Evolutionary conservation across 2,329 filamentous ascomycete genomes (phyloP), one percentile per base, ranked within the genome.

Genomic region (Dactylonectria estremocensis): DNA sequence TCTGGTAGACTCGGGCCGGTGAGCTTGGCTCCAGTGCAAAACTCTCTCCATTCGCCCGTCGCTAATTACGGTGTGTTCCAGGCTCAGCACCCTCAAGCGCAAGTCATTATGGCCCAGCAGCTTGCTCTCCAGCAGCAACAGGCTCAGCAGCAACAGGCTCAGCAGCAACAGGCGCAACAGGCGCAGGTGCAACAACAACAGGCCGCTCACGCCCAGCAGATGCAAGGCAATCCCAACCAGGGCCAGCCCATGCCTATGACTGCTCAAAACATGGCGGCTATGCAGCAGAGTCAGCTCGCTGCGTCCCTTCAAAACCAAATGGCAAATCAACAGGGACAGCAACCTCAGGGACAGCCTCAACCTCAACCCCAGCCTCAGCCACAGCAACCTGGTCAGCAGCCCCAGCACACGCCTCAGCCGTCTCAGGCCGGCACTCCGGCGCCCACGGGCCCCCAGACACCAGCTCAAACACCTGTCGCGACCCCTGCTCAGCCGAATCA

Each of bases 231-330:
- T 5, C 82, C 81, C 24, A 81, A 83, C 66, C 83, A 80, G 24
- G 84, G 83, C 20, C 87, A 89, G 68, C 82, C 79, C 28, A 82
- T 83, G 74, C 83, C 81, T 61, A 86, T 88, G 80, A 85, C 80
- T 40, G 79, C 83, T 4, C 86, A 86, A 67, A 82, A 82, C 61
- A 77, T 87, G 67, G 82, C 81, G 57, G 80, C 75, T 52, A 78
- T 86, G 67, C 84, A 85, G 59, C 82, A 83, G 61, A 81, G 78
- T 10, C 82, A 83, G 50, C 76, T 83, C 49, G 82, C 80, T 35
- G 77, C 79, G 10, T 68, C 66, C 37, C 69, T 74, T 24, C 78
- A 78, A 57, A 74, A 70, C 45, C 77, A 76, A 63, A 78, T 78
- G 76, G 74, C 69, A 37, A 77, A 69, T 5, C 78, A 79, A 57